Conservation (phyloP, 495 filamentous ascomycete species). For the Talaromyces ruber region DNA sequence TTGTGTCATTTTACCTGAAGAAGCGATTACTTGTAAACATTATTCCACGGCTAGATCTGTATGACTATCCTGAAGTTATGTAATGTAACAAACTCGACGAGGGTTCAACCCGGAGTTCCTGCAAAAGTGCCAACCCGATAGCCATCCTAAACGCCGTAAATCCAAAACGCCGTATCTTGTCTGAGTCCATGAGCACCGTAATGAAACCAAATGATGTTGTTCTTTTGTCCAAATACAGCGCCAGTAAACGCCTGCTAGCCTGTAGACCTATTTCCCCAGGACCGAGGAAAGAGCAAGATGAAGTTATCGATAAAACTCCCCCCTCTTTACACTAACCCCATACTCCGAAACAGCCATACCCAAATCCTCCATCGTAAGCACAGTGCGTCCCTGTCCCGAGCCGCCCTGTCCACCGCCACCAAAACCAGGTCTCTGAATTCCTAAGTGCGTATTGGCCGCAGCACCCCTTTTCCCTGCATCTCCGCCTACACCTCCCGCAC, state of each 20-base stretch:
- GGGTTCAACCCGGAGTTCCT: neutral
- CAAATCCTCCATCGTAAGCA: slow-evolving; percentile 97
- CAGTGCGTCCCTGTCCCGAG: slow-evolving; percentile 76
- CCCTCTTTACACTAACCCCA: slow-evolving; percentile 91
- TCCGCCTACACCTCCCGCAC: slow-evolving; percentile 48
- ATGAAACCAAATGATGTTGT: neutral
- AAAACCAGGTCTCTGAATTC: slow-evolving; percentile 84
- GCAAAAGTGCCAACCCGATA: neutral
- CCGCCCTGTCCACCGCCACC: slow-evolving; percentile 89
- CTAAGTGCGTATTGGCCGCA: slow-evolving; percentile 49
- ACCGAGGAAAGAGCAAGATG: neutral
- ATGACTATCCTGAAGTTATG: neutral
- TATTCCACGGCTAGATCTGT: neutral
- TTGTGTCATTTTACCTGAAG: neutral
- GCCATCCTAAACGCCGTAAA: neutral
- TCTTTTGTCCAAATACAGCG: neutral
- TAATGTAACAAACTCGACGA: neutral
- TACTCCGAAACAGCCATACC: slow-evolving; percentile 97
- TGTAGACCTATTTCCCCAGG: neutral
- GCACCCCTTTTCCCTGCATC: slow-evolving; percentile 63
- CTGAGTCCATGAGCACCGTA: neutral
- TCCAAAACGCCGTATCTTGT: neutral
- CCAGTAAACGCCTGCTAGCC: neutral
- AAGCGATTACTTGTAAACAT: neutral
- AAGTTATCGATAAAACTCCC: slow-evolving; percentile 90